phyloP scores from a whole-genome alignment of 805 yeast genomes.

The Candida ascalaphidarum region DNA sequence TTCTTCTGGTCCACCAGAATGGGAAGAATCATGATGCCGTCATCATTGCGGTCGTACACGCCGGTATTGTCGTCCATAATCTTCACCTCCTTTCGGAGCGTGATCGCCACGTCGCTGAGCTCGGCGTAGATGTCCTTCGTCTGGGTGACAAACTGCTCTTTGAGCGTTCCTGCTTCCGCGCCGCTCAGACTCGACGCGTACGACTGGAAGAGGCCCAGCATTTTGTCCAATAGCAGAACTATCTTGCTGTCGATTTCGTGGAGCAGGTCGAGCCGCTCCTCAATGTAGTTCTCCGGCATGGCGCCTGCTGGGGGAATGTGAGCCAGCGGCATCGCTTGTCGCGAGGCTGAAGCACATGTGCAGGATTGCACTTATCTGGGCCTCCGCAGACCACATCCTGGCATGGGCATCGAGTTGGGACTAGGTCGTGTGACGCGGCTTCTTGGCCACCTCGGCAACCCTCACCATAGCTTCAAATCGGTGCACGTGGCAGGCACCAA shows the following conservation, averaged over 20 bases:
- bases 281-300: constrained; percentile 21
- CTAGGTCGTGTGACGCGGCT: constrained; percentile 23
- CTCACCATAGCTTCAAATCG: constrained; percentile 54
- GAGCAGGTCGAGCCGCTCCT: constrained; percentile 43
- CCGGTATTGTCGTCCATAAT: constrained; percentile 53
- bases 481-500: constrained; percentile 96
- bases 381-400: too few species aligned
- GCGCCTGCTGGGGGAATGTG: too few species aligned
- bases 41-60: constrained; percentile 34
- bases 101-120: constrained; percentile 50
- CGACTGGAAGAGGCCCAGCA: constrained; percentile 40
- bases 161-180: constrained; percentile 13
- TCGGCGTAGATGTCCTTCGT: constrained; percentile 42
- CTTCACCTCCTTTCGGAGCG: constrained; percentile 58
- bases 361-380: too few species aligned
- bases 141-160: constrained; percentile 33
- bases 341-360: too few species aligned
- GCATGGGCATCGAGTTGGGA: constrained; percentile 33
- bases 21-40: constrained; percentile 50
- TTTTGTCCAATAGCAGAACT: constrained; percentile 40
- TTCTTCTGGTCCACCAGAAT: constrained; percentile 64
- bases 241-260: constrained; percentile 44
- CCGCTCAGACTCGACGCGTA: constrained; percentile 21
- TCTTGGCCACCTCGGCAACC: constrained; percentile 48
- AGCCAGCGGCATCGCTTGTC: too few species aligned